phyloP scores from a whole-genome alignment of 345 rosid species.

The Odontarrhena argentea region DNA sequence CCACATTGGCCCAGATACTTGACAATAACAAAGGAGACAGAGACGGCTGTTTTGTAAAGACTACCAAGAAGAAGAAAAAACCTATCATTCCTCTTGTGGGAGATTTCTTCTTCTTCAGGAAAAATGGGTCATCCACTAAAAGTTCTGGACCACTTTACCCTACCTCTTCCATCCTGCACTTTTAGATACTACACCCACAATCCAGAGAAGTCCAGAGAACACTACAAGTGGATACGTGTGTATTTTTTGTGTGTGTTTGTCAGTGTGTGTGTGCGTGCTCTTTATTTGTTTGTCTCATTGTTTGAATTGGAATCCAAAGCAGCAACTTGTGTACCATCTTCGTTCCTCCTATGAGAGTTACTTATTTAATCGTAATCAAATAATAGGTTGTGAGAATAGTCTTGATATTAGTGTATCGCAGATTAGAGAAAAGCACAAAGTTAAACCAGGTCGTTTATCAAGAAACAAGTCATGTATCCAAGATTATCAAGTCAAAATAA shows the following conservation, averaged over 20 bases:
- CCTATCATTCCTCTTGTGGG: slow-evolving; percentile 80
- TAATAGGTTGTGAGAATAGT: too few relatives aligned
- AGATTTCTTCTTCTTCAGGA: slow-evolving; percentile 65
- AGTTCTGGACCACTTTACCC: slow-evolving; percentile 39
- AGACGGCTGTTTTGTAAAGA: slow-evolving; percentile 31
- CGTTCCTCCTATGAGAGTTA: slow-evolving; percentile 10
- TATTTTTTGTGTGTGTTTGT: slow-evolving; percentile 14
- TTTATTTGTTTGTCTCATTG: slow-evolving; percentile 20
- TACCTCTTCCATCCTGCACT: slow-evolving; percentile 48
- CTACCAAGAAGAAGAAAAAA: slow-evolving; percentile 62
- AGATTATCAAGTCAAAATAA: too few relatives aligned
- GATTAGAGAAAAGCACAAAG: too few relatives aligned
- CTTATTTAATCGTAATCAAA: not conserved
- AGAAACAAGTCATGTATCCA: too few relatives aligned
- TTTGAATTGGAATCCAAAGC: slow-evolving; percentile 29
- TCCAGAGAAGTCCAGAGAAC: slow-evolving; percentile 14
- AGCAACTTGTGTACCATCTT: slow-evolving; percentile 10
- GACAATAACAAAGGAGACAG: slow-evolving; percentile 45
- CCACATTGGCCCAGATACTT: slow-evolving; percentile 64
- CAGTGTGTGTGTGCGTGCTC: slow-evolving; percentile 1
- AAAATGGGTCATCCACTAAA: slow-evolving; percentile 39
- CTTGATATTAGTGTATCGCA: too few relatives aligned
- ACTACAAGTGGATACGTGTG: slow-evolving; percentile 16
- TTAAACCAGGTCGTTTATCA: too few relatives aligned
- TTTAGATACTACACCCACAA: slow-evolving; percentile 22